Percentiles rank a stretch among this genome's conserved stretches.
Conservation (phyloP, 108 stramenopile genomes). For the Pseudonitzschia pungens region DNA sequence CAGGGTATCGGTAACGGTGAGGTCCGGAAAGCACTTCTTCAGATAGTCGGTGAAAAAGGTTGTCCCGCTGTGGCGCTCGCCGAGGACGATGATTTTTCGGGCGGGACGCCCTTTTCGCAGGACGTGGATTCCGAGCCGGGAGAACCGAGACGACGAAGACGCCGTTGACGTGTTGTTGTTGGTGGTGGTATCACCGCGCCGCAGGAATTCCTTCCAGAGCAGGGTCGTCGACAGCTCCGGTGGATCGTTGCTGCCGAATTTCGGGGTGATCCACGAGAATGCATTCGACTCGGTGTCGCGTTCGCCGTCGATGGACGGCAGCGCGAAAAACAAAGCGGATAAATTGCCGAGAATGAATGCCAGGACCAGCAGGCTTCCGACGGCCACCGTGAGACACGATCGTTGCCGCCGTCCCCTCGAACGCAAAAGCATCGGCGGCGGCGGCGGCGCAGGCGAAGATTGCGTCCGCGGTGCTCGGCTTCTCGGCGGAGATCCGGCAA, state of each 20-base stretch:
- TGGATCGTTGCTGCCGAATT: not conserved
- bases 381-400: too few relatives aligned
- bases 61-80: constrained; percentile 38
- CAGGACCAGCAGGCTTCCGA: too few relatives aligned
- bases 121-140: constrained; percentile 14
- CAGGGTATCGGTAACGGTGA: constrained; percentile 16
- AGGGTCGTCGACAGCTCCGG: not conserved
- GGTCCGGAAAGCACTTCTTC: constrained; percentile 23
- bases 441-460: too few relatives aligned
- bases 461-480: too few relatives aligned
- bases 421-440: too few relatives aligned
- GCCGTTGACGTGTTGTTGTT: too few relatives aligned
- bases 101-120: not conserved
- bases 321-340: too few relatives aligned
- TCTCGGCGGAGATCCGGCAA: too few relatives aligned
- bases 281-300: too few relatives aligned
- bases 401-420: too few relatives aligned
- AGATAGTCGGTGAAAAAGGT: constrained; percentile 27
- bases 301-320: too few relatives aligned
- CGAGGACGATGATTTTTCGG: constrained; percentile 24
- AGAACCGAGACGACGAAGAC: not conserved
- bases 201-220: not conserved
- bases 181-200: not conserved
- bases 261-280: not conserved
- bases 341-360: too few relatives aligned